phyloP scores from a whole-genome alignment of 495 filamentous ascomycete species.

The Lasiosphaeria hispida region DNA sequence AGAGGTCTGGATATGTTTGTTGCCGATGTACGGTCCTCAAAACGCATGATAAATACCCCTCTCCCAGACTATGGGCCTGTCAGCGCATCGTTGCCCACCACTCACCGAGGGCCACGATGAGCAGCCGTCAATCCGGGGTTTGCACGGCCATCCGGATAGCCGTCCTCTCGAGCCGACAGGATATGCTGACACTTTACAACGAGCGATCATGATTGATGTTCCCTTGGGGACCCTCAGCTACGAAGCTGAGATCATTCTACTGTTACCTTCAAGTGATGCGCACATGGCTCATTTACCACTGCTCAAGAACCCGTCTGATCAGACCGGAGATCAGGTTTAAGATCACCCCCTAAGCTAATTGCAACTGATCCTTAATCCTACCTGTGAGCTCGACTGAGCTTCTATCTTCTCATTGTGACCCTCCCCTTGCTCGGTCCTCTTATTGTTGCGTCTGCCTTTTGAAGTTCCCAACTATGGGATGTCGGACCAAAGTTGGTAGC shows the following conservation, averaged over 20 bases:
- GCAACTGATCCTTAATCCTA: background rate
- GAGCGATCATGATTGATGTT: slow-evolving; percentile 1
- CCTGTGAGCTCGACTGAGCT: background rate
- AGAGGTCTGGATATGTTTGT: too few relatives aligned
- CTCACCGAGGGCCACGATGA: too few relatives aligned
- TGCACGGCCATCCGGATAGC: background rate
- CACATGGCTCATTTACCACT: background rate
- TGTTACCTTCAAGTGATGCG: too few relatives aligned
- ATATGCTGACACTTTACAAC: background rate
- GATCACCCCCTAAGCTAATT: background rate
- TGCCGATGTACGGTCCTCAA: too few relatives aligned
- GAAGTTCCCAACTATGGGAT: too few relatives aligned
- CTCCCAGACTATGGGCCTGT: too few relatives aligned
- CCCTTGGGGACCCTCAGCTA: background rate
- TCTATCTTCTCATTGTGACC: background rate
- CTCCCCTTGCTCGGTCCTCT: too few relatives aligned
- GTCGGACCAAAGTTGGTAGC: too few relatives aligned
- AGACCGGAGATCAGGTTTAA: slow-evolving; percentile 3
- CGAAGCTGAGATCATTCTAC: background rate
- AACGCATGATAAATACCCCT: too few relatives aligned
- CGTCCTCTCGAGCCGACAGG: background rate
- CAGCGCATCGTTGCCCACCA: too few relatives aligned
- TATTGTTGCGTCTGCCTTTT: too few relatives aligned
- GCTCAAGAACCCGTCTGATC: slow-evolving; percentile 2
- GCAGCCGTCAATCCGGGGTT: background rate